A percentile compares a stretch with the other conserved stretches of the same genome.
phyloP scores from a whole-genome alignment of 2,329 filamentous ascomycete species.

The Eurotiales sp. region DNA sequence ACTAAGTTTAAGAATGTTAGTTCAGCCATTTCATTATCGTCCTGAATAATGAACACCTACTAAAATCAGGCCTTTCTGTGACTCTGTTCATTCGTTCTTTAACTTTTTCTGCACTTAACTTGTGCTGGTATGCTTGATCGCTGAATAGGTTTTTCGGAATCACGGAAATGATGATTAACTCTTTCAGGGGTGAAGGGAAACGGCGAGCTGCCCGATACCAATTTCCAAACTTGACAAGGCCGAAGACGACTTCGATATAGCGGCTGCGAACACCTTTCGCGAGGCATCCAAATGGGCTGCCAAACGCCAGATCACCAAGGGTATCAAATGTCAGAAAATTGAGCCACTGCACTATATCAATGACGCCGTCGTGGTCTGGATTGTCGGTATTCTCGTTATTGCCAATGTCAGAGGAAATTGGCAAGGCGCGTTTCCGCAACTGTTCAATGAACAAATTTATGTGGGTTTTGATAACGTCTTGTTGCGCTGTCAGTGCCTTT shows the following conservation, averaged over 20 bases:
- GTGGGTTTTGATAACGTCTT: constrained; percentile 10
- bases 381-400: background rate
- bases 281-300: constrained; percentile 38
- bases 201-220: constrained; percentile 2
- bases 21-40: background rate
- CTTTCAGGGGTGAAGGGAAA: constrained; percentile 4
- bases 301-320: constrained; percentile 40
- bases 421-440: constrained; percentile 13
- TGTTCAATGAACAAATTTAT: constrained; percentile 23
- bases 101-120: constrained; percentile 21
- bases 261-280: constrained; percentile 31
- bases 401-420: background rate
- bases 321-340: constrained; percentile 40
- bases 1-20: background rate
- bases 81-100: constrained; percentile 18
- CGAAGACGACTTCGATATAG: constrained; percentile 36
- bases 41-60: background rate
- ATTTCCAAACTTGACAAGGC: background rate
- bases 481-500: constrained; percentile 6
- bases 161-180: constrained; percentile 8
- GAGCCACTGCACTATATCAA: constrained; percentile 32
- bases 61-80: constrained; percentile 22
- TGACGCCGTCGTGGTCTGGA: constrained; percentile 5
- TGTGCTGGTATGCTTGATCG: constrained; percentile 16
- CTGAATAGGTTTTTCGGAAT: constrained; percentile 19